phyloP scores from a whole-genome alignment of 2,329 filamentous ascomycete genomes.

The Ophiostoma sp. region DNA sequence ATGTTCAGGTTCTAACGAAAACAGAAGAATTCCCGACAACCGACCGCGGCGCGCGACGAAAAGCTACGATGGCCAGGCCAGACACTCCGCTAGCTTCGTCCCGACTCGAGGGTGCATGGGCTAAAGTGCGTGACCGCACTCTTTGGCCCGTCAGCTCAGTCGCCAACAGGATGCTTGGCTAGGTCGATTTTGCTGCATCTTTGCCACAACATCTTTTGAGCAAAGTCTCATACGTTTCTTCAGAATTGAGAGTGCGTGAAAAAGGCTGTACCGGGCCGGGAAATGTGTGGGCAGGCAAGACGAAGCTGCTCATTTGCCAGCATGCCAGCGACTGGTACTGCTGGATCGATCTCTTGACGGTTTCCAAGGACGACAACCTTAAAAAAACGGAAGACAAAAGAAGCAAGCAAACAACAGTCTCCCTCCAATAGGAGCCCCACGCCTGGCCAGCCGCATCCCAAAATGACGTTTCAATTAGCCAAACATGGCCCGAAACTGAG shows the following conservation, averaged over 20 bases:
- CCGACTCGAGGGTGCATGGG: constrained; percentile 9
- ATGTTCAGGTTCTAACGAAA: neutral
- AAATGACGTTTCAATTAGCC: neutral
- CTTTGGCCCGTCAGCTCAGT: neutral
- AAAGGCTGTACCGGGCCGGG: neutral
- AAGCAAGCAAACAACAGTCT: neutral
- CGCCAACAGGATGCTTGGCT: neutral
- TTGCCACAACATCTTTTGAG: neutral
- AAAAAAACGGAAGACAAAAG: neutral
- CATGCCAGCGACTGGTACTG: neutral
- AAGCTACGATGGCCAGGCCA: constrained; percentile 4
- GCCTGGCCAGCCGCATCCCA: neutral
- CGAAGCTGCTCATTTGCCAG: neutral
- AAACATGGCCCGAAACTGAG: neutral
- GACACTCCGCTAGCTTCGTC: constrained; percentile 6
- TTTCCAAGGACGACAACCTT: neutral
- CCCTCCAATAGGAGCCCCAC: neutral
- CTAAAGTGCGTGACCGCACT: neutral
- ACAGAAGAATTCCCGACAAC: neutral
- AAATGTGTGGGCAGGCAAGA: neutral
- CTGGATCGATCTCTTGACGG: neutral
- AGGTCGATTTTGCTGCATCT: neutral
- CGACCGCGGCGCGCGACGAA: constrained; percentile 3
- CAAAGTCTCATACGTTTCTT: neutral
- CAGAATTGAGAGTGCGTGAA: neutral